Evolutionary conservation across 2,329 filamentous ascomycete genomes (phyloP), one percentile per base, ranked within the genome.

Genomic region (Gaeumannomyces tritici): DNA sequence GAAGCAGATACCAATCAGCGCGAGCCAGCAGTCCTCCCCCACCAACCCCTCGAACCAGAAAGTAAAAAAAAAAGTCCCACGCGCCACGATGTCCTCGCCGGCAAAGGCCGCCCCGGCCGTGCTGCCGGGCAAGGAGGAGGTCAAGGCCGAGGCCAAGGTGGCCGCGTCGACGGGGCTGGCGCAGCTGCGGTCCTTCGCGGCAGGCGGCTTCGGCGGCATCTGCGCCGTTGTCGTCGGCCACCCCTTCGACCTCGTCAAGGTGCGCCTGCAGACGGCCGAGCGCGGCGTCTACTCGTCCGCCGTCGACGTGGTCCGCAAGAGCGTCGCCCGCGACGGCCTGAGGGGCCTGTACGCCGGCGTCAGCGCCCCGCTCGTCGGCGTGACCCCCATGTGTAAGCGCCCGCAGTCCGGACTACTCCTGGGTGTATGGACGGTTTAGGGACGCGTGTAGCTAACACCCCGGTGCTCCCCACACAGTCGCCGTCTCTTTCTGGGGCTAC

Each of bases 241-340:
- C 76, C 95, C 95, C 12, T 99, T 99, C 73, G 95, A 99, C 74
- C 82, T 99, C 69, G 93, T 98, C 75, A 99, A 99, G 79, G 95
- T 99, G 67, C 90, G 95, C 64, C 80, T 99, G 74, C 95, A 99
- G 80, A 99, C 95, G 2, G 92, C 95, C 47, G 93, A 98, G 77
- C 89, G 87, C 76, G 95, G 95, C 59, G 90, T 96, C 47, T 99
- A 99, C 78, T 89, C 81, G 47, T 88, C 89, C 57, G 95, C 95
- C 18, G 82, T 98, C 70, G 95, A 99, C 77, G 93, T 97, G 1
- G 92, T 98, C 66, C 82, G 84, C 75, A 96, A 89, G 80, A 93
- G 91, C 47, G 78, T 99, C 64, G 93, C 93, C 31, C 84, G 89
- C 65, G 93, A 98, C 75, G 95, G 95, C 1, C 74, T 96, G 64